Base-by-base conservation (phyloP, 257 asterid species). In the Solanum pennellii region DNA sequence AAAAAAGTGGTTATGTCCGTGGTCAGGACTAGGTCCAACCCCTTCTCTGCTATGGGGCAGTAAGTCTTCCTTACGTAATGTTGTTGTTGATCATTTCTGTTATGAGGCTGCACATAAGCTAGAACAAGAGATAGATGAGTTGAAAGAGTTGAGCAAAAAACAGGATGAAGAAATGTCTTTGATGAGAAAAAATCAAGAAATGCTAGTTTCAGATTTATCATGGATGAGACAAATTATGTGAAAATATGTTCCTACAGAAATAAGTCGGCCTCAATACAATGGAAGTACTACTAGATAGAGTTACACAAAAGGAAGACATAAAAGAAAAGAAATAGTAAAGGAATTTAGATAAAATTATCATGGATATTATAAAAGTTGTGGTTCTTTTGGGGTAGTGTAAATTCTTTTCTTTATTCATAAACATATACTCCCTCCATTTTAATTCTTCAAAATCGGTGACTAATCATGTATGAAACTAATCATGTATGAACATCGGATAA, bases 301-400 rank as follows among this genome's bases (percentile, higher is more conserved):
- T 62, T 62, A 9, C 69, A 23, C 29, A 23, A 23, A 62, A 12
- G 29, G 69, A 10, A 23, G 69, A 14, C 69, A 23, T 10, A 62
- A 7, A 23, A 62, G 13, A 5, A 62, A 62, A 62, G 2, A 12
- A 52, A 52, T 52, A 52, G 62, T 18, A 73, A 74, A 74, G 18
- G 18, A 74, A 74, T 39, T 21, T 37, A 5, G 82, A 21, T 11
- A 8, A 76, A 49, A 59, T 9, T 6, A 65, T 23, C 23, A 31
- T 69, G 23, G 7, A 6, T 49, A 49, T 15, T 49, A 49, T 49
- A 49, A 49, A 3, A 45, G 92, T 91, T 77, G 94, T 49, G 23
- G 60, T 49, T 49, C 23, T 49, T 49, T 5, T 8, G 1, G 8
- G 60, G 23, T 49, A 49, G 23, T 49, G 4, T 49, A 49, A 16